Evolutionary conservation across 2,329 filamentous ascomycete species (phyloP).

Genomic region (Fusarium haematococcum): DNA sequence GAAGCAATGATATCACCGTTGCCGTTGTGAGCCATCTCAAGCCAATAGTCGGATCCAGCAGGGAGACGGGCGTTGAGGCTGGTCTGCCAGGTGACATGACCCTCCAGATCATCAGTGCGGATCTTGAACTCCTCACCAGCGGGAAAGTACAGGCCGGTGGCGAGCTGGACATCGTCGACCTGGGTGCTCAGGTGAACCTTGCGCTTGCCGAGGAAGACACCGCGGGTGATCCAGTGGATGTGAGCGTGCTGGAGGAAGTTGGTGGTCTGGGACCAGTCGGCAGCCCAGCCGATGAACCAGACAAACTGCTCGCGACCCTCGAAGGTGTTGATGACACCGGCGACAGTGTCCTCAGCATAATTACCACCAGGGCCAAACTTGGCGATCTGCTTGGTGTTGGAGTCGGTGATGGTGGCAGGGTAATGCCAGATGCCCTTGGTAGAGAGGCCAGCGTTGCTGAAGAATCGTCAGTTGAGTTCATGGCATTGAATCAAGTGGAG

Average conservation of each 20-base stretch:
- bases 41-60: conserved; percentile 22
- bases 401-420: conserved; percentile 22
- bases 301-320: conserved; percentile 33
- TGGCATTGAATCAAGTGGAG: background rate
- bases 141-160: conserved; percentile 27
- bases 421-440: conserved; percentile 33
- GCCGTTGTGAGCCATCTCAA: conserved; percentile 32
- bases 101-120: conserved; percentile 19
- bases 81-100: conserved; percentile 29
- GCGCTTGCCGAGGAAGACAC: conserved; percentile 34
- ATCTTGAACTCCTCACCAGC: conserved; percentile 29
- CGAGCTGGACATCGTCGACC: conserved; percentile 30
- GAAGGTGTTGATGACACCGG: conserved; percentile 31
- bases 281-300: conserved; percentile 35
- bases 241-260: conserved; percentile 31
- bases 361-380: conserved; percentile 25
- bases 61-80: conserved; percentile 28
- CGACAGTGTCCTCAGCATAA: conserved; percentile 23
- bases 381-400: conserved; percentile 23
- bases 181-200: conserved; percentile 28
- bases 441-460: conserved; percentile 20
- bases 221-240: conserved; percentile 35
- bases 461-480: background rate
- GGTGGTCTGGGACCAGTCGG: conserved; percentile 28
- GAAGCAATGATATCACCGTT: conserved; percentile 30